Evolutionary conservation across 2,329 filamentous ascomycete genomes (phyloP), one percentile per base, ranked within the genome.

Genomic region (Fusarium oxysporum): DNA sequence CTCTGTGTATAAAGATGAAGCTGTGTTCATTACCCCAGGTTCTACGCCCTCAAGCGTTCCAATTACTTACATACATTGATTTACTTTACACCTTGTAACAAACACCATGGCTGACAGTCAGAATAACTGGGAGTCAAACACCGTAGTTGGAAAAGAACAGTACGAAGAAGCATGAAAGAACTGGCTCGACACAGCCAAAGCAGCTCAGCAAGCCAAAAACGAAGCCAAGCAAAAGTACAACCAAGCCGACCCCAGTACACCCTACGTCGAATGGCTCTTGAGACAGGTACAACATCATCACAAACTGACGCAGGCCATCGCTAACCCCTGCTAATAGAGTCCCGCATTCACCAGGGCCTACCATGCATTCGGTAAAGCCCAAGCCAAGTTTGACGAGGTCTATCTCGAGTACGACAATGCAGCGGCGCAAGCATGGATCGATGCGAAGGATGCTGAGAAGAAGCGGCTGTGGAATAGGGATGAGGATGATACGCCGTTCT

Each of bases 191-290:
- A 51, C n/a, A 35, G 48, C 48, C 32, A 51, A 51, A 35, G 48
- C 12, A 16, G 48, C 48, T 0, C 48, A 51, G 0, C n/a, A 25
- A 0, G 32, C n/a, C n/a, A 51, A 51, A 1, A 35, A 1, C n/a
- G 48, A 51, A 35, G 48, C 48, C 48, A 51, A 51, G 12, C n/a
- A 51, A 6, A 51, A 35, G 8, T 35, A 51, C n/a, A 6, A 35
- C 8, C 8, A 35, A 35, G n/a, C 32, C 1, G 2, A 4, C 7
- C 48, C 48, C 1, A 17, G 6, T 6, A 51, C 8, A 21, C 3
- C 48, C 17, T 25, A 3, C 16, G 16, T 35, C 2, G 48, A 51
- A 51, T 51, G 48, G 32, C 48, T 51, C 32, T 16, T 51, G 6
- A 25, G 32, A 35, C 11, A 5, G 11, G 17, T 51, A 1, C 32